Conservation (phyloP, 305 asterid genomes). For the Solanum hybrid region DNA sequence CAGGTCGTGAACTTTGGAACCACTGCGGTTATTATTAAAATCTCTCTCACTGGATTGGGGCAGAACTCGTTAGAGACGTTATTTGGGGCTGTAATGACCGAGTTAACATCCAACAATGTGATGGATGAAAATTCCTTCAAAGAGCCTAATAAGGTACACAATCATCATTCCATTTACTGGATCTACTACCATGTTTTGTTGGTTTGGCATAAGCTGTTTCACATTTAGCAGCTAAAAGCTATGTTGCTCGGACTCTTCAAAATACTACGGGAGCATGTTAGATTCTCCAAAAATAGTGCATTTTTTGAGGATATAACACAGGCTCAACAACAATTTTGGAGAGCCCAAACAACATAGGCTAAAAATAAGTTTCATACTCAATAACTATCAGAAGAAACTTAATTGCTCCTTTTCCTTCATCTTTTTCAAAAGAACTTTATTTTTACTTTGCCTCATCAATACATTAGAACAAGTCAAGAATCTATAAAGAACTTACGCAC, state of each 20-base stretch:
- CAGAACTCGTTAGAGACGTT: conserved; percentile 23
- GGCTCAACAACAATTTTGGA: not conserved
- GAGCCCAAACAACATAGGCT: not conserved
- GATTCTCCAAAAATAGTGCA: not conserved
- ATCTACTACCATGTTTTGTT: not conserved
- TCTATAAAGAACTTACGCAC: not conserved
- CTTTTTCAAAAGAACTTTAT: not conserved
- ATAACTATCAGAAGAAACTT: not conserved
- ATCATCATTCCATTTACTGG: not conserved
- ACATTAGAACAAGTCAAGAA: not conserved
- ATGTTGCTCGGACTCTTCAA: not conserved
- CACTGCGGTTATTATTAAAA: conserved; percentile 26
- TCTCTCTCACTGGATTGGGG: conserved; percentile 39
- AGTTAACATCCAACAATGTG: conserved; percentile 44
- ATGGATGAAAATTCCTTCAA: conserved; percentile 74
- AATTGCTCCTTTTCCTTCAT: not conserved
- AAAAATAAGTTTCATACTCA: not conserved
- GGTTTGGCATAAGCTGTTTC: not conserved
- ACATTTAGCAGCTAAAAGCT: not conserved
- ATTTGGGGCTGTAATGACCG: conserved; percentile 39
- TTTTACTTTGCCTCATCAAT: not conserved
- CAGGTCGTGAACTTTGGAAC: conserved; percentile 71
- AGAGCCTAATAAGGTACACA: conserved; percentile 49
- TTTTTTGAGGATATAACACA: not conserved
- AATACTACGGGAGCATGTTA: not conserved